Evolutionary conservation across 306 rosid species (phyloP).

Genomic region (Lotus japonicus): DNA sequence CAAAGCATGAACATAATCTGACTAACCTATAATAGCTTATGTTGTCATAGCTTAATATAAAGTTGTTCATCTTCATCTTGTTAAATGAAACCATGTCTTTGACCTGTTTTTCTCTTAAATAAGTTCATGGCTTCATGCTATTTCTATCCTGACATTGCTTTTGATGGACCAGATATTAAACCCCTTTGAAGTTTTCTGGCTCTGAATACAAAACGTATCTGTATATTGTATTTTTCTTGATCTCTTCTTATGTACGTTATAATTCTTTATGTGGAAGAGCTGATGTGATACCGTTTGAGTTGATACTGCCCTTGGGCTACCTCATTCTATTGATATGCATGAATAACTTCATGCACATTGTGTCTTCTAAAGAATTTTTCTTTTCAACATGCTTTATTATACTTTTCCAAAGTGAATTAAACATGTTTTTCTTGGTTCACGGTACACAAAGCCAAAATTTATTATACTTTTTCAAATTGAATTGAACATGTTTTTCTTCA

Average conservation of each 20-base stretch:
- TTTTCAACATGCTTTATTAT: not conserved
- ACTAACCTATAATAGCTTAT: not conserved
- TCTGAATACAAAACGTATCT: constrained; percentile 1
- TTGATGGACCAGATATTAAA: not conserved
- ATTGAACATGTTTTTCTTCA: not conserved
- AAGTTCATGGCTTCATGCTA: constrained; percentile 5
- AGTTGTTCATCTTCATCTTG: constrained; percentile 4
- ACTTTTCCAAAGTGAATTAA: too few species aligned
- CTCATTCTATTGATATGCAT: constrained; percentile 2
- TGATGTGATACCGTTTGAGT: not conserved
- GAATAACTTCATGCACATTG: constrained; percentile 1
- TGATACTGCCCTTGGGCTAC: not conserved
- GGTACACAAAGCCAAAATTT: too few species aligned
- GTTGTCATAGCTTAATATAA: not conserved
- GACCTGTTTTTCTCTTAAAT: not conserved
- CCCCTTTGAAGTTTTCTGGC: not conserved
- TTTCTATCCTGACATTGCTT: constrained; percentile 12
- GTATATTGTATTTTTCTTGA: not conserved
- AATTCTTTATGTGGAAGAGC: not conserved
- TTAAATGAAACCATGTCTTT: not conserved
- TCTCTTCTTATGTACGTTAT: not conserved
- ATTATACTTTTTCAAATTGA: too few species aligned
- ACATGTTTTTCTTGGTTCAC: too few species aligned
- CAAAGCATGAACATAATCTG: not conserved
- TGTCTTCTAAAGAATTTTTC: not conserved